phyloP scores from a whole-genome alignment of 768 basidiomycete species.

The Boletus rubroflammeus region DNA sequence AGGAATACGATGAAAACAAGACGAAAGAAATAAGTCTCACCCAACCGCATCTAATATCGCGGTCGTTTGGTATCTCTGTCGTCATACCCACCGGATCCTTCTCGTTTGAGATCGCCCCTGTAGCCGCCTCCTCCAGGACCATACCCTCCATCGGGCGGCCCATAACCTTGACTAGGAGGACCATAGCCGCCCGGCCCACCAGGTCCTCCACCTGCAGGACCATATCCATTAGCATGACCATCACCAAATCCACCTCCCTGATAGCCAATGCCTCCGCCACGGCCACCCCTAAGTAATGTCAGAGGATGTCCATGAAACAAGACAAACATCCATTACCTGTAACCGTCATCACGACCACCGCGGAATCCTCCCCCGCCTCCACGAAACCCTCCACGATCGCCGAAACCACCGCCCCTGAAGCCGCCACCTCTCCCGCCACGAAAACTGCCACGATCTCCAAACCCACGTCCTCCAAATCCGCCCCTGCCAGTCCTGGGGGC shows the following conservation, averaged over 20 bases:
- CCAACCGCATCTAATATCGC: constrained; percentile 59
- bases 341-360: constrained; percentile 42
- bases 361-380: constrained; percentile 37
- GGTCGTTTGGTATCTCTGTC: constrained; percentile 81
- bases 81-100: constrained; percentile 72
- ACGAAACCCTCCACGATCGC: constrained; percentile 42
- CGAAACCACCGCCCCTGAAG: constrained; percentile 43
- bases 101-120: constrained; percentile 73
- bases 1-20: constrained; percentile 22
- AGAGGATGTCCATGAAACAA: constrained; percentile 9
- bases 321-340: constrained; percentile 39
- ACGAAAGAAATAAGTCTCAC: constrained; percentile 31
- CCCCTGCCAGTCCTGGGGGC: constrained; percentile 33
- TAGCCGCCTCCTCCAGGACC: constrained; percentile 52
- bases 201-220: constrained; percentile 44
- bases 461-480: constrained; percentile 42
- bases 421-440: constrained; percentile 44
- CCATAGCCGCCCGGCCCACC: constrained; percentile 45
- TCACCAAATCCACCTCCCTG: constrained; percentile 59
- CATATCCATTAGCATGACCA: constrained; percentile 50
- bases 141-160: constrained; percentile 44
- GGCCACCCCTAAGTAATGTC: constrained; percentile 46
- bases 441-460: constrained; percentile 35
- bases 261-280: constrained; percentile 72
- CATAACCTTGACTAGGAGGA: constrained; percentile 36